Evolutionary conservation across 2,329 filamentous ascomycete genomes (phyloP).

Genomic region (Pseudodiploospora longispora): DNA sequence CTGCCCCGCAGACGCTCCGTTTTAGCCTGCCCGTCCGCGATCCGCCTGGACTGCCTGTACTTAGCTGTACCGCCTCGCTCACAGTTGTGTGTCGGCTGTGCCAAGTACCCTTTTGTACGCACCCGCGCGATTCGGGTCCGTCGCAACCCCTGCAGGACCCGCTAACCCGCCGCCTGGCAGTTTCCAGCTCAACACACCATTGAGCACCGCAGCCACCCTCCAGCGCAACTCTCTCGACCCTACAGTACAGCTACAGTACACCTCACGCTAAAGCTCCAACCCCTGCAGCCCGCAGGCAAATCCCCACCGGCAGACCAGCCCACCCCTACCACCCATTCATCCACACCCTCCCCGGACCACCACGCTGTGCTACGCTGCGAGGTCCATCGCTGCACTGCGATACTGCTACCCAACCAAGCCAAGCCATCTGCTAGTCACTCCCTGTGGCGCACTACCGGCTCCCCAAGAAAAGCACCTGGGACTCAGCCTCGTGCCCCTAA

Average conservation of each 20-base stretch:
- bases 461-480: conserved; percentile 7
- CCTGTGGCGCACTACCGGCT: conserved; percentile 6
- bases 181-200: too few relatives aligned
- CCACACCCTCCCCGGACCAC: not conserved
- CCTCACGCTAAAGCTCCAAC: too few relatives aligned
- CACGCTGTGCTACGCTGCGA: not conserved
- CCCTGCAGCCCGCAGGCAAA: conserved; percentile 7
- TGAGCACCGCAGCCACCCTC: too few relatives aligned
- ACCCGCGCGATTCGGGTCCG: not conserved
- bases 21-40: not conserved
- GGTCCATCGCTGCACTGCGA: too few relatives aligned
- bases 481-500: conserved; percentile 37
- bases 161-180: too few relatives aligned
- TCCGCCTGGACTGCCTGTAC: not conserved
- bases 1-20: conserved; percentile 5
- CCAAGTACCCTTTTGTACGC: not conserved
- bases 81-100: not conserved
- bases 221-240: too few relatives aligned
- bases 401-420: too few relatives aligned
- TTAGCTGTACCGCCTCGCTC: not conserved
- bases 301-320: conserved; percentile 7
- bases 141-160: conserved; percentile 1
- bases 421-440: conserved; percentile 1
- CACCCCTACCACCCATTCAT: not conserved
- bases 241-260: too few relatives aligned